Conservation (phyloP, 306 rosid genomes). For the Clitoria ternatea region DNA sequence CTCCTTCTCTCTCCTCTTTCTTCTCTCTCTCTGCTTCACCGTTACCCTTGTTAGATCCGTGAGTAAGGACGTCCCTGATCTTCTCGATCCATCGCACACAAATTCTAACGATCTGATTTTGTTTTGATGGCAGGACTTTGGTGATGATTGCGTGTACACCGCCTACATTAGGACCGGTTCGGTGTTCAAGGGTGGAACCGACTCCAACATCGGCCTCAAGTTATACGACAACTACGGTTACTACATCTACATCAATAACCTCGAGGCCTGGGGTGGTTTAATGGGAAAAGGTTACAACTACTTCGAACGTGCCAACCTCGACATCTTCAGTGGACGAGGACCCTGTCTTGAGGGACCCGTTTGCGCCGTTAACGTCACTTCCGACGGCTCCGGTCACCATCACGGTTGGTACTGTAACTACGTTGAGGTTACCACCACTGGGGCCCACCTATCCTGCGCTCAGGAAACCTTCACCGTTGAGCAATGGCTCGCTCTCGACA, state of each 20-base stretch:
- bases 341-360: constrained; percentile 59
- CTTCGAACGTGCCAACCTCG: constrained; percentile 87
- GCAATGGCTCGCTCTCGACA: constrained; percentile 81
- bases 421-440: constrained; percentile 67
- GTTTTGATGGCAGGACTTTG: constrained; percentile 61
- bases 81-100: not conserved
- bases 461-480: constrained; percentile 56
- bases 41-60: constrained; percentile 38
- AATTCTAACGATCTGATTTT: not conserved
- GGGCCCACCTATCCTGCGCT: constrained; percentile 43
- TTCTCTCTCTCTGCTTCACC: constrained; percentile 34
- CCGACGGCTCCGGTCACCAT: constrained; percentile 66
- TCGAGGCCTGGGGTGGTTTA: constrained; percentile 73
- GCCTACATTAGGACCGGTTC: constrained; percentile 68
- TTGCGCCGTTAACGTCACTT: constrained; percentile 71
- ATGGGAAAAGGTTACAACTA: constrained; percentile 62
- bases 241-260: constrained; percentile 45
- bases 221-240: constrained; percentile 54
- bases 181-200: constrained; percentile 69
- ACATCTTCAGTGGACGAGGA: constrained; percentile 75
- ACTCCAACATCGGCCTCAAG: constrained; percentile 45
- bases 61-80: constrained; percentile 20
- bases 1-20: constrained; percentile 21
- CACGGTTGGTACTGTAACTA: constrained; percentile 96
- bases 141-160: constrained; percentile 62